A percentile compares a stretch with the other conserved stretches of the same genome.
Conservation (phyloP, 1,284 basidiomycete species). For the Tilletia walkeri region DNA sequence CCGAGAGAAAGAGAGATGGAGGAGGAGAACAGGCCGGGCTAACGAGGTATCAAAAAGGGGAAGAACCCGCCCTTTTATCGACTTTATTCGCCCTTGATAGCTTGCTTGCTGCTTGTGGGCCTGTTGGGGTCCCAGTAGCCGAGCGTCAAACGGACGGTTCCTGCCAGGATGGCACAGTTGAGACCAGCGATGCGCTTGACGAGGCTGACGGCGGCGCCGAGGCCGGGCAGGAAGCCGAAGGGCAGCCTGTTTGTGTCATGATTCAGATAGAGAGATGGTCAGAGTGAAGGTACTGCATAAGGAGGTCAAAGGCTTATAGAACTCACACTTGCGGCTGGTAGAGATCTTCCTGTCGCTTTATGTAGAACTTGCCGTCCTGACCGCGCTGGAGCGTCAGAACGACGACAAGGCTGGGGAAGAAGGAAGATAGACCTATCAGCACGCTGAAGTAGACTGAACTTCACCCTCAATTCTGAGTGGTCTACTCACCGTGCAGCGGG, state of each 20-base stretch:
- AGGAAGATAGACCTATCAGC: background rate
- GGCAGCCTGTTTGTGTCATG: constrained; percentile 27
- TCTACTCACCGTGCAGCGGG: constrained; percentile 20
- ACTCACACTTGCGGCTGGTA: constrained; percentile 44
- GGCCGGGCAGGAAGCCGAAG: constrained; percentile 36
- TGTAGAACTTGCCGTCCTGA: constrained; percentile 49
- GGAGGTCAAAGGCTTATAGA: background rate
- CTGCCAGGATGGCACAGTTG: constrained; percentile 40
- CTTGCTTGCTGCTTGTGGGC: background rate
- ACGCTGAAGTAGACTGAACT: too few relatives aligned
- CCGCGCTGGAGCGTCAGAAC: constrained; percentile 42
- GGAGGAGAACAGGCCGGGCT: too few relatives aligned
- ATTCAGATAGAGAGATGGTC: too few relatives aligned
- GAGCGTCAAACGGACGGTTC: constrained; percentile 28
- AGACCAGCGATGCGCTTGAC: constrained; percentile 40
- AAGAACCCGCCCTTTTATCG: background rate
- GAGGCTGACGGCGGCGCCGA: constrained; percentile 27
- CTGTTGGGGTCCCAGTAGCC: constrained; percentile 32
- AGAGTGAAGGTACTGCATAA: too few relatives aligned
- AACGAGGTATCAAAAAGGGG: background rate
- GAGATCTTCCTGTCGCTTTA: constrained; percentile 49
- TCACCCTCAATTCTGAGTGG: too few relatives aligned
- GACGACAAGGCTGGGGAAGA: constrained; percentile 36
- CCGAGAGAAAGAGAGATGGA: too few relatives aligned
- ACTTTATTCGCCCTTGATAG: background rate